phyloP scores from a whole-genome alignment of 2,329 filamentous ascomycete species.

The Aspergillus tubingensis region DNA sequence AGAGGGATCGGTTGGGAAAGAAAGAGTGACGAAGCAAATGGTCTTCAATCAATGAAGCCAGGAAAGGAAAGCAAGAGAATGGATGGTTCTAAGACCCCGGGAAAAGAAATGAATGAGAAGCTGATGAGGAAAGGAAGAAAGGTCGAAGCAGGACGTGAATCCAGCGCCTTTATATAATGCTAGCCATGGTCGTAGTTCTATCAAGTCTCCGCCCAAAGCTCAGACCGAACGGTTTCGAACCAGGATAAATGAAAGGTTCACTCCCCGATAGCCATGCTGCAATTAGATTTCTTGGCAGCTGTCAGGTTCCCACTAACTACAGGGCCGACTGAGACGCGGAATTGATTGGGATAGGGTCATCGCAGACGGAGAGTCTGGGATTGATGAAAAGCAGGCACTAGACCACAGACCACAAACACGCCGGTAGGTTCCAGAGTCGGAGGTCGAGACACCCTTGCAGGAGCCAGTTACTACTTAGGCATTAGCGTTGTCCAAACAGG shows the following conservation, averaged over 20 bases:
- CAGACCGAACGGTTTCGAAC: slow-evolving; percentile 16
- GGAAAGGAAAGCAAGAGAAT: slow-evolving; percentile 29
- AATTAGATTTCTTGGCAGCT: slow-evolving; percentile 23
- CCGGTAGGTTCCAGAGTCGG: slow-evolving; percentile 7
- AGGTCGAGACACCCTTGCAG: slow-evolving; percentile 14
- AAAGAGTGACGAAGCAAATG: slow-evolving; percentile 33
- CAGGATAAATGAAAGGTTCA: slow-evolving; percentile 21
- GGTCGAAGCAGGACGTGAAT: not conserved
- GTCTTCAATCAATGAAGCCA: slow-evolving; percentile 40
- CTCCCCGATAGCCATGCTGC: slow-evolving; percentile 17
- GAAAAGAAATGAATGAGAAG: slow-evolving; percentile 33
- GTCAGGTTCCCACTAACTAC: slow-evolving; percentile 14
- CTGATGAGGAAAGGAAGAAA: slow-evolving; percentile 26
- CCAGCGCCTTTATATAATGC: slow-evolving; percentile 21
- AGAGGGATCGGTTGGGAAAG: slow-evolving; percentile 21
- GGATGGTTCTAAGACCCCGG: slow-evolving; percentile 32
- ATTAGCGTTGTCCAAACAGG: slow-evolving; percentile 18
- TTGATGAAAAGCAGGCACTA: slow-evolving; percentile 30
- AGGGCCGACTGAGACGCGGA: slow-evolving; percentile 25
- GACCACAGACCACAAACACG: slow-evolving; percentile 13
- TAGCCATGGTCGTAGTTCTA: not conserved
- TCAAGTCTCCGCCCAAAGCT: slow-evolving; percentile 9
- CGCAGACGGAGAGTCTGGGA: slow-evolving; percentile 26
- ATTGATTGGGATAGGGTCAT: slow-evolving; percentile 24
- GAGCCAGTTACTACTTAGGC: slow-evolving; percentile 16